Evolutionary conservation across 495 filamentous ascomycete genomes (phyloP), one percentile per base, ranked within the genome.

Genomic region (Hypoxylon rickii): DNA sequence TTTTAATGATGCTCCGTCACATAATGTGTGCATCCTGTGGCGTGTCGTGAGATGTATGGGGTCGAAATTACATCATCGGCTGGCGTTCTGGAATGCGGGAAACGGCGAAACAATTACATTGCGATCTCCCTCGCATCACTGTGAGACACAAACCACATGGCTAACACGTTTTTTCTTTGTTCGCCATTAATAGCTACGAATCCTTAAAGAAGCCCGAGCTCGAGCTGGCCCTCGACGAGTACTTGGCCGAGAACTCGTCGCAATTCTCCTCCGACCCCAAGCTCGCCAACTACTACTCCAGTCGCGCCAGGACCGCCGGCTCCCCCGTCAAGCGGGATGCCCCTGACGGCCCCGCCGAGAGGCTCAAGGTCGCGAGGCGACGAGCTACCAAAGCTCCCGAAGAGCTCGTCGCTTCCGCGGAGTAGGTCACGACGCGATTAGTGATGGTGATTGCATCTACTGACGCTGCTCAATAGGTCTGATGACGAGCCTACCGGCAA

Each of bases 151-250:
- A 32, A 46, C 29, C 49, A 56, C 51, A 51, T 68, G 55, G 66
- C 66, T 68, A 61, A 68, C 63, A 53, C 54, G 48, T 49, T 47
- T 46, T 36, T 33, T 50, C 49, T 49, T 56, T 57, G 37, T 62
- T 62, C 41, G 52, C 52, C 37, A 34, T 18, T 34, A 55, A 64
- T 59, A 96, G 92, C 62, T 83, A 81, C 63, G 86, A 89, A 46
- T 78, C 82, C 31, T 70, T 83, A 56, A 88, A 86, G 61, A 97
- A 97, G 73, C 71, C 76, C 55, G 92, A 97, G n/a, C 83, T 97
- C 32, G 89, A 92, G 67, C 62, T 76, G 44, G 78, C 82, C 19
- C 81, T 98, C 49, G 89, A 94, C 44, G 80, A 88, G 18, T 84
- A 88, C 73, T 83, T 98, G 31, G 77, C 81, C 52, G 75, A 78